A percentile compares a stretch with the other conserved stretches of the same genome.
phyloP scores from a whole-genome alignment of 1,139 yeast species.

The Geotrichum histeridarum region DNA sequence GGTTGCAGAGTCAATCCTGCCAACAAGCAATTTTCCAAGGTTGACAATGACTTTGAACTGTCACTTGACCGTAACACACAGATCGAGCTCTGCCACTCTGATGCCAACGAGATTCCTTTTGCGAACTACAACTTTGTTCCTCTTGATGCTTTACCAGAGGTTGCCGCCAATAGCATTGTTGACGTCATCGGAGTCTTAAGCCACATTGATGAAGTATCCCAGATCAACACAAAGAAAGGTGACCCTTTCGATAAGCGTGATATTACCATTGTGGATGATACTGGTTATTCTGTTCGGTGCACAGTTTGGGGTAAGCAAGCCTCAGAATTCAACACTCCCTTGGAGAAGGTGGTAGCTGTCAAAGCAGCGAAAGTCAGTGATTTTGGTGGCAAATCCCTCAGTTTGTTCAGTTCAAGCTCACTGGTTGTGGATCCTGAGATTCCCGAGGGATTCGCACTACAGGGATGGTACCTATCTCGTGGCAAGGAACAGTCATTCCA shows the following conservation, averaged over 20 bases:
- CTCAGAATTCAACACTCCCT: slow-evolving; percentile 62
- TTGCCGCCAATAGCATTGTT: slow-evolving; percentile 66
- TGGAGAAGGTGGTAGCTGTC: slow-evolving; percentile 83
- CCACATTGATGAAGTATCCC: slow-evolving; percentile 66
- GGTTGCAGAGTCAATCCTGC: slow-evolving; percentile 79
- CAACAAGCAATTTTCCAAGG: slow-evolving; percentile 78
- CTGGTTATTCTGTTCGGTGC: slow-evolving; percentile 67
- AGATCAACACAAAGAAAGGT: slow-evolving; percentile 89
- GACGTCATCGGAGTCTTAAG: slow-evolving; percentile 87
- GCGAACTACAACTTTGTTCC: slow-evolving; percentile 71
- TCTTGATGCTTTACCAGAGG: slow-evolving; percentile 57
- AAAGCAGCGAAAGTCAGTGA: slow-evolving; percentile 89
- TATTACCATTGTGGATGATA: slow-evolving; percentile 75
- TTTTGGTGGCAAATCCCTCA: slow-evolving; percentile 79
- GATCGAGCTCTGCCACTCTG: slow-evolving; percentile 67
- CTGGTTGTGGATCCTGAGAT: slow-evolving; percentile 79
- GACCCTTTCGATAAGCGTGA: slow-evolving; percentile 91
- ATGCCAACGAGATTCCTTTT: slow-evolving; percentile 58
- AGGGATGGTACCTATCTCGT: slow-evolving; percentile 91
- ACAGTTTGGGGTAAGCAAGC: slow-evolving; percentile 94
- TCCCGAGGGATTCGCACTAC: slow-evolving; percentile 77
- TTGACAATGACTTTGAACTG: slow-evolving; percentile 85
- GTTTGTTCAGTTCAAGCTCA: slow-evolving; percentile 75
- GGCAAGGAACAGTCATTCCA: slow-evolving; percentile 63
- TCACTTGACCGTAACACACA: slow-evolving; percentile 73